Conservation (phyloP, 805 yeast species). For the Danielozyma ontarioensis region DNA sequence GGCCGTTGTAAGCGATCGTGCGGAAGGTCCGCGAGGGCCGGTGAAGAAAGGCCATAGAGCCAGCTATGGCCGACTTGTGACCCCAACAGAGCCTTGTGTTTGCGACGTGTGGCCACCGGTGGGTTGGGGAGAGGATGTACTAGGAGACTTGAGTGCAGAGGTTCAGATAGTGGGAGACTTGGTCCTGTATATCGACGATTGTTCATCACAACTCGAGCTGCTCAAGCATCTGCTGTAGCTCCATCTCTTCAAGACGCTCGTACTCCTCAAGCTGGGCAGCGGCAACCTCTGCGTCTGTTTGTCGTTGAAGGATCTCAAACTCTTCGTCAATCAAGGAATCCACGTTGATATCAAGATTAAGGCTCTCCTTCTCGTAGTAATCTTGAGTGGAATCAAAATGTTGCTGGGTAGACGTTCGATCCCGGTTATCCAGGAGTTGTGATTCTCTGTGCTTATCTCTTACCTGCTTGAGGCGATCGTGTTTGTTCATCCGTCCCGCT, state of each 20-base stretch:
- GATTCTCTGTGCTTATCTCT: conserved; percentile 7
- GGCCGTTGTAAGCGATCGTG: too few relatives aligned
- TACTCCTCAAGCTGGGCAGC: not conserved
- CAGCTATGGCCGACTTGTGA: too few relatives aligned
- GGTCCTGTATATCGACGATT: too few relatives aligned
- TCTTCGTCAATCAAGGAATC: conserved; percentile 9
- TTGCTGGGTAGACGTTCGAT: conserved; percentile 8
- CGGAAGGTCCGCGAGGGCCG: too few relatives aligned
- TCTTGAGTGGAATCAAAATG: conserved; percentile 2
- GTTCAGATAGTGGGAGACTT: too few relatives aligned
- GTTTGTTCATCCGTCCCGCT: conserved; percentile 2
- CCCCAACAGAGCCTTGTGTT: too few relatives aligned
- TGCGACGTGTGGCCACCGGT: too few relatives aligned
- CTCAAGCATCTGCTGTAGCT: conserved; percentile 12
- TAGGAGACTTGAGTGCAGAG: too few relatives aligned
- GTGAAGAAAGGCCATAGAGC: too few relatives aligned
- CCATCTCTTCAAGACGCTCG: conserved; percentile 1
- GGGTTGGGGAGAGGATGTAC: too few relatives aligned
- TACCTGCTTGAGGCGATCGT: conserved; percentile 3
- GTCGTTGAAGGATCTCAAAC: conserved; percentile 1
- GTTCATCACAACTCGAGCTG: too few relatives aligned
- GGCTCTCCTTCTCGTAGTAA: conserved; percentile 7
- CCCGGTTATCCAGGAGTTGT: conserved; percentile 7
- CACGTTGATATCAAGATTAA: conserved; percentile 6
- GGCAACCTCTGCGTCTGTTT: too few relatives aligned